Evolutionary conservation across 768 basidiomycete species (phyloP), one percentile per base, ranked within the genome.

Genomic region (Paxillus ammoniavirescens): DNA sequence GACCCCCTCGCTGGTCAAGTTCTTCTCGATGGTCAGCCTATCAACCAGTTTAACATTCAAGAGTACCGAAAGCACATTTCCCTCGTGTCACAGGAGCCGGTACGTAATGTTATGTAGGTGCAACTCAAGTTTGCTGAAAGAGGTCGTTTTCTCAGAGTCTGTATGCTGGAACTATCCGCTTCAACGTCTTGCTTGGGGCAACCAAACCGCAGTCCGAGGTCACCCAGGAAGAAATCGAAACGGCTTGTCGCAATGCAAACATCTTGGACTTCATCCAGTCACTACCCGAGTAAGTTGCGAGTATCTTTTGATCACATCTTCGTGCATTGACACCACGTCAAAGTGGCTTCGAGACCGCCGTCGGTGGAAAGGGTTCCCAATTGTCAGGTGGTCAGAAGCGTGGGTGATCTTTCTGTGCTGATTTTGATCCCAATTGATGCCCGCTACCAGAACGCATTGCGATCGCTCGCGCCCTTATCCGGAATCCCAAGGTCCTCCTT

Each of bases 121-220:
- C 61, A 59, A 47, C 53, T 52, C 13, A 42, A 5, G 9, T 30
- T 26, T 6, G 35, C 12, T 21, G 4, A 33, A 42, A 58, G 56
- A 36, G 18, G 33, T 12, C 2, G 5, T 45, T 15, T 44, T 43
- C n/a, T 13, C 47, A 74, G 71, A 91, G 87, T 0, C 75, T 98
- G 5, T 98, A 97, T 66, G 85, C 91, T n/a, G 92, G 93, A 30
- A 90, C 90, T 1, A 77, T 97, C 55, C 87, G 89, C 26, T 95
- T 96, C 73, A 98, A 98, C 70, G 83, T 95, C 67, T 69, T 94
- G 7, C 85, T 97, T 36, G 94, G 94, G n/a, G 88, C 90, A 37
- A 81, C 77, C 59, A 91, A 90, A 65, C 87, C 89, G 4, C 72
- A 73, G 36, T 81, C 82, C 0, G 84, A 93, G 61, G 89, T 94